phyloP scores from a whole-genome alignment of 2,329 filamentous ascomycete genomes.

The Colletotrichum karsti region DNA sequence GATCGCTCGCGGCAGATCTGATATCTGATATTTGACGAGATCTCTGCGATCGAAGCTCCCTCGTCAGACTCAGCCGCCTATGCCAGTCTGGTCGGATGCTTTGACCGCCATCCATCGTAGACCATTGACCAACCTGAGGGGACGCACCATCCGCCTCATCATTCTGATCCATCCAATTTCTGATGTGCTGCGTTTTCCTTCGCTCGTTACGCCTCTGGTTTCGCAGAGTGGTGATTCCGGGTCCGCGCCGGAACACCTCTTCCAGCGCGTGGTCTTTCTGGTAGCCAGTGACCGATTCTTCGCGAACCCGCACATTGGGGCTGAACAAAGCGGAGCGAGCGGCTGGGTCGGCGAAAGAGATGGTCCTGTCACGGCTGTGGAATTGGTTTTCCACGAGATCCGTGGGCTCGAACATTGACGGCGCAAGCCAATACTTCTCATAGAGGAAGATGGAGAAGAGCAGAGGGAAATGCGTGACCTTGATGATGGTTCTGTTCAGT shows the following conservation, averaged over 20 bases:
- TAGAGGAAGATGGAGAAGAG: conserved; percentile 89
- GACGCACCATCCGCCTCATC: conserved; percentile 59
- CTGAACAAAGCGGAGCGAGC: conserved; percentile 74
- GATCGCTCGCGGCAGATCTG: conserved; percentile 70
- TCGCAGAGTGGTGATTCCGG: conserved; percentile 68
- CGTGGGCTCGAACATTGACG: conserved; percentile 81
- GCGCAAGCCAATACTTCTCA: conserved; percentile 80
- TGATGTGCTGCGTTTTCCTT: conserved; percentile 81
- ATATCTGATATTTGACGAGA: conserved; percentile 62
- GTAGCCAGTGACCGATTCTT: conserved; percentile 87
- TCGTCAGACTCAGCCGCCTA: conserved; percentile 61
- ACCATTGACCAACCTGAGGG: conserved; percentile 56
- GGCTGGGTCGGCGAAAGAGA: conserved; percentile 66
- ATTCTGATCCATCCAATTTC: conserved; percentile 87
- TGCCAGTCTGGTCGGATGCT: conserved; percentile 53
- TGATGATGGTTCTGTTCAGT: conserved; percentile 91
- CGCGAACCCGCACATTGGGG: conserved; percentile 75
- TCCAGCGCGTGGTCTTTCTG: conserved; percentile 91
- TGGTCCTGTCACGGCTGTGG: conserved; percentile 55
- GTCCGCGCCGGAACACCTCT: conserved; percentile 84
- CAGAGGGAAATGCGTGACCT: conserved; percentile 87
- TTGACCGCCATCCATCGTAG: conserved; percentile 53
- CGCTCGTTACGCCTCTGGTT: conserved; percentile 70
- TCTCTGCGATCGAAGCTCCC: conserved; percentile 54
- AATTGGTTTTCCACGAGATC: conserved; percentile 82